Evolutionary conservation across 2,329 filamentous ascomycete species (phyloP).

Genomic region (Ascochyta pisi): DNA sequence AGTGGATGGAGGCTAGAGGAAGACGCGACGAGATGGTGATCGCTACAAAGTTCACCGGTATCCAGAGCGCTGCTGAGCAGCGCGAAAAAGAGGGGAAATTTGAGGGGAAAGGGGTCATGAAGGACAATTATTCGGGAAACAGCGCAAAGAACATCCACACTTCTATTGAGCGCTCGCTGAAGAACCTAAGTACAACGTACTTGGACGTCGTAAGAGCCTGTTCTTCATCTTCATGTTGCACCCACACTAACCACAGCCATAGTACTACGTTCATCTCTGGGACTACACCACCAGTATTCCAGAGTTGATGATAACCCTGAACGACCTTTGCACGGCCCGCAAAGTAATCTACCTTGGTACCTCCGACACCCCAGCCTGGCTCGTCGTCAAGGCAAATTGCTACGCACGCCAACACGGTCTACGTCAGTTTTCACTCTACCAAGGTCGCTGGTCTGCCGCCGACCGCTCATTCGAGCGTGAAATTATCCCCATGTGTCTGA

Average conservation of each 20-base stretch:
- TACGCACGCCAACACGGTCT: slow-evolving; percentile 52
- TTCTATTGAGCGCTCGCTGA: slow-evolving; percentile 27
- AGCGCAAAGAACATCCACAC: slow-evolving; percentile 35
- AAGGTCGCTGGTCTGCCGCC: slow-evolving; percentile 67
- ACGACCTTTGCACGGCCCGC: slow-evolving; percentile 49
- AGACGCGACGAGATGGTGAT: slow-evolving; percentile 52
- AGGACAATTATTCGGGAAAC: slow-evolving; percentile 34
- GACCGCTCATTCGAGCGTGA: slow-evolving; percentile 73
- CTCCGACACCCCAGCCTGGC: slow-evolving; percentile 52
- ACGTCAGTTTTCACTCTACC: slow-evolving; percentile 62
- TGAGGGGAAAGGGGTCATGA: slow-evolving; percentile 20
- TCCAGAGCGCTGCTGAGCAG: slow-evolving; percentile 12
- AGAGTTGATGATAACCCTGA: slow-evolving; percentile 53
- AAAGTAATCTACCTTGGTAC: slow-evolving; percentile 56
- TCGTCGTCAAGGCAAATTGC: slow-evolving; percentile 34
- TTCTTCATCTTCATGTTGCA: slow-evolving; percentile 42
- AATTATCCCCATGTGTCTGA: slow-evolving; percentile 70
- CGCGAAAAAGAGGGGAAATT: slow-evolving; percentile 12
- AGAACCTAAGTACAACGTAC: slow-evolving; percentile 63
- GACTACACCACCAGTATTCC: slow-evolving; percentile 52
- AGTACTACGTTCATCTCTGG: slow-evolving; percentile 50
- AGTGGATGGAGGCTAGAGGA: slow-evolving; percentile 50
- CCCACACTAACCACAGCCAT: slow-evolving; percentile 31
- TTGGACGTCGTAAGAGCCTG: slow-evolving; percentile 59
- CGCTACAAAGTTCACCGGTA: slow-evolving; percentile 46